Base-by-base conservation (phyloP, 1,284 basidiomycete species). In the Phylloboletellus chloephorus region DNA sequence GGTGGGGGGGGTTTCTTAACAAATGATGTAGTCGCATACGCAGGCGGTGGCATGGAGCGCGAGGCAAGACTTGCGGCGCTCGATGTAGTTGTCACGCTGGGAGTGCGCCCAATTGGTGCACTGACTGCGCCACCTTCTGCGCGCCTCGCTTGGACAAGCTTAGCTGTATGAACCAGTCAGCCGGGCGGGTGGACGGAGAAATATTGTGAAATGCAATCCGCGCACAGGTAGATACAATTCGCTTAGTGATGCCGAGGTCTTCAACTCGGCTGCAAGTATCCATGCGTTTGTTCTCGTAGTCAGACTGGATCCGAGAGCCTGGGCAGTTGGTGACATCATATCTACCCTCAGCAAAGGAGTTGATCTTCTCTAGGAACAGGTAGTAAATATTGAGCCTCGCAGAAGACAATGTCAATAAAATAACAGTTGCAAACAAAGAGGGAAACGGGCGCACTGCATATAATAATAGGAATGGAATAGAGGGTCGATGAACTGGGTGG, bases 391-490 rank as follows among this genome's bases (percentile, higher is more conserved):
- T 97, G 53, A 95, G 69, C 65, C 87, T 94, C 29, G 37, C 31
- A 40, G 28, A 42, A n/a, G 37, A 25, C n/a, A 23, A 21, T 30
- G 17, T 37, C 35, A 31, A n/a, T 34, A 17, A 26, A 44, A 22
- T 29, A 23, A 45, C 35, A 6, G 23, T 10, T 32, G 12, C 3
- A 21, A 40, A 28, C 5, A 21, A 46, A 29, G 26, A 31, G 34
- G 26, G 25, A 45, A 50, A 28, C 32, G 22, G 29, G 79, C 89
- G 57, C 53, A 93, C 91, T 98, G 93, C 95, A 98, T 98, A 67
- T 97, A 99, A 74, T 91, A 99, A 74, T 95, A 94, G 17, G 91
- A 95, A 59, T 97, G 87, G 77, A 97, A 98, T 11, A 98, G 71
- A 1, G 96, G 96, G 51, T 95, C 88, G 60, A 98, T 89, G 67